phyloP scores from a whole-genome alignment of 2,329 filamentous ascomycete genomes.

The Malbranchea zuffiana region DNA sequence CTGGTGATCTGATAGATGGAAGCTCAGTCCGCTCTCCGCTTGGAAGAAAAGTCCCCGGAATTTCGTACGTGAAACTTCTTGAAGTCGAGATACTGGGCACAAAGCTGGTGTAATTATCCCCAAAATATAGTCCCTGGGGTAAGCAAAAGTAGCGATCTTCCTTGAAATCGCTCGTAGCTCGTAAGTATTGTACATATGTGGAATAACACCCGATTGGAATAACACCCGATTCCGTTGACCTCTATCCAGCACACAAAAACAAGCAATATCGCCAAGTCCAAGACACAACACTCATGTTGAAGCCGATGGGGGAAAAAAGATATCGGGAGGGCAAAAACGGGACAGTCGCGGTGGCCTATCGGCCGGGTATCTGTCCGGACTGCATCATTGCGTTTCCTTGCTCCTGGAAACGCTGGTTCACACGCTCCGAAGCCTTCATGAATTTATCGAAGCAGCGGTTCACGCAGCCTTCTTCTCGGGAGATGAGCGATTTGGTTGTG shows the following conservation, averaged over 20 bases:
- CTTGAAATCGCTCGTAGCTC: no score
- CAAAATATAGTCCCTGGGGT: no score
- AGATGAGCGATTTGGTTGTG: slow-evolving; percentile 85
- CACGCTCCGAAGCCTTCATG: slow-evolving; percentile 78
- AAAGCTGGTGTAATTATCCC: no score
- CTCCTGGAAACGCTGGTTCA: slow-evolving; percentile 82
- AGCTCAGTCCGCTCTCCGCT: no score
- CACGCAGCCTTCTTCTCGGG: slow-evolving; percentile 82
- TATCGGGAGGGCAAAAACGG: background rate
- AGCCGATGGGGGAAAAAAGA: background rate
- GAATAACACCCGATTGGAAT: slow-evolving; percentile 5
- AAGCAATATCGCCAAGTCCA: slow-evolving; percentile 1
- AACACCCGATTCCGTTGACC: slow-evolving; percentile 3
- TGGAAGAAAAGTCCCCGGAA: no score
- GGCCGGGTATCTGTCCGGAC: slow-evolving; percentile 41
- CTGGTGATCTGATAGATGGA: no score
- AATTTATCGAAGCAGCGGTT: slow-evolving; percentile 93
- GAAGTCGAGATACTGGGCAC: no score
- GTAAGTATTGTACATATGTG: no score
- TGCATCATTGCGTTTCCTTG: slow-evolving; percentile 59
- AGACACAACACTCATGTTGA: background rate
- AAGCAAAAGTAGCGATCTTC: no score
- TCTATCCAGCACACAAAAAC: slow-evolving; percentile 3
- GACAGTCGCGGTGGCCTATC: slow-evolving; percentile 1
- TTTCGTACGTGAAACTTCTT: no score